Evolutionary conservation across 176 grass and related monocot genomes (phyloP), one percentile per base, ranked within the genome.

Genomic region (Neostapfia colusana): DNA sequence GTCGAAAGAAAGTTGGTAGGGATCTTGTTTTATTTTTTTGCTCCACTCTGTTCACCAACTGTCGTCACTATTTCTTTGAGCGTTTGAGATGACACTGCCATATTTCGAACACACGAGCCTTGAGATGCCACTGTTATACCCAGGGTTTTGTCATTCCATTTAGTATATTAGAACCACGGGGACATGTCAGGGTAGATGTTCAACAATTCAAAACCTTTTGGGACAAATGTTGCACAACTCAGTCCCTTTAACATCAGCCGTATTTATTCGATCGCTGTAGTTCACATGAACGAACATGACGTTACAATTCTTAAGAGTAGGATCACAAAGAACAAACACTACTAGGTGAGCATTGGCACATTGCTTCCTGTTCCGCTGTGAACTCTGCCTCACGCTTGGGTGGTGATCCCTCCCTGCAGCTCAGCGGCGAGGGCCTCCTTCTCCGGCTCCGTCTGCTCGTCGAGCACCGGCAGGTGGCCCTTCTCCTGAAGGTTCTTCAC

Each of bases 401-500:
- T 78, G 79, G 74, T 36, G 62, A 82, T 77, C 2, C 49, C 74
- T n/a, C 34, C 51, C 79, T 82, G 74, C 67, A 67, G 2, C 60
- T 78, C 74, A 15, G 67, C 13, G 4, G 20, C 65, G 4, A 36
- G 5, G 10, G 26, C 17, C 5, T 64, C 14, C 41, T 61, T 21
- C 53, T 20, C 85, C 28, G 49, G 21, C 28, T 77, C 79, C 13
- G 61, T 36, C 75, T 63, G 59, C 74, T 82, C 75, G 36, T 39
- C 55, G 79, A 79, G 85, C 78, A 91, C 72, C 5, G 69, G 83
- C 36, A 93, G 85, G 65, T 91, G 85, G 6, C 90, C 90, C 73
- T 97, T 93, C 88, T 90, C 90, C 79, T 89, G 90, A 31, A 97
- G 93, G 77, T 70, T 81, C 66, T 87, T 93, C 41, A 97, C 90